Evolutionary conservation across 306 rosid genomes (phyloP).

Genomic region (Citrullus mucosospermus): DNA sequence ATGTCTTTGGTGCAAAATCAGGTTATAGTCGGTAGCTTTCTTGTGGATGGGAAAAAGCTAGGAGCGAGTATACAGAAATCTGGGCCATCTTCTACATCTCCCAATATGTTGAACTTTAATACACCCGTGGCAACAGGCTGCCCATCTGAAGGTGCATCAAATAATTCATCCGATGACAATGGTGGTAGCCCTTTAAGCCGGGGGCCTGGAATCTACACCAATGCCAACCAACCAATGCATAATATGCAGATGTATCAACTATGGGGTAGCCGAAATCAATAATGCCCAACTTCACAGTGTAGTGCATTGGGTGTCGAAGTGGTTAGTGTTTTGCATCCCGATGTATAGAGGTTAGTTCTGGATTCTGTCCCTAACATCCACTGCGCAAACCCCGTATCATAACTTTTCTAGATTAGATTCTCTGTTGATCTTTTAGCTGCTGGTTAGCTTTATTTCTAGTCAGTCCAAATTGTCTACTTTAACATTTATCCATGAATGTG

Average conservation of each 20-base stretch:
- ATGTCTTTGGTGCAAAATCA: slow-evolving; percentile 15
- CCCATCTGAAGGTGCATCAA: slow-evolving; percentile 49
- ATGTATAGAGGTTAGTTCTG: slow-evolving; percentile 6
- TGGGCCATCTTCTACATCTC: slow-evolving; percentile 31
- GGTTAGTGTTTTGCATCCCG: slow-evolving; percentile 11
- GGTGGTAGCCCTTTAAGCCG: slow-evolving; percentile 38
- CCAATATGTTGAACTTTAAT: slow-evolving; percentile 47
- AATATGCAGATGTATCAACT: slow-evolving; percentile 38
- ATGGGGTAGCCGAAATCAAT: slow-evolving; percentile 59
- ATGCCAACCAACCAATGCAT: slow-evolving; percentile 38
- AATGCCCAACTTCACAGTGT: slow-evolving; percentile 17
- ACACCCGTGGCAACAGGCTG: slow-evolving; percentile 37
- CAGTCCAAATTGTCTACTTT: not conserved
- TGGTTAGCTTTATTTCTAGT: not conserved
- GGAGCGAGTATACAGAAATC: slow-evolving; percentile 31
- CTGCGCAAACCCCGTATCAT: not conserved
- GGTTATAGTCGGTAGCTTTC: slow-evolving; percentile 69
- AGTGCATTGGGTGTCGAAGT: slow-evolving; percentile 21
- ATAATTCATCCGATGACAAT: slow-evolving; percentile 58
- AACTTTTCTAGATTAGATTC: slow-evolving; percentile 7
- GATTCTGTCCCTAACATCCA: slow-evolving; percentile 9
- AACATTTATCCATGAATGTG: not conserved
- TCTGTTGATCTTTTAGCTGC: slow-evolving; percentile 1
- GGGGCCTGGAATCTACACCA: slow-evolving; percentile 34
- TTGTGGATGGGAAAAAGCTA: slow-evolving; percentile 39